Evolutionary conservation across 805 yeast genomes (phyloP).

Genomic region (Lachancea mirantina): DNA sequence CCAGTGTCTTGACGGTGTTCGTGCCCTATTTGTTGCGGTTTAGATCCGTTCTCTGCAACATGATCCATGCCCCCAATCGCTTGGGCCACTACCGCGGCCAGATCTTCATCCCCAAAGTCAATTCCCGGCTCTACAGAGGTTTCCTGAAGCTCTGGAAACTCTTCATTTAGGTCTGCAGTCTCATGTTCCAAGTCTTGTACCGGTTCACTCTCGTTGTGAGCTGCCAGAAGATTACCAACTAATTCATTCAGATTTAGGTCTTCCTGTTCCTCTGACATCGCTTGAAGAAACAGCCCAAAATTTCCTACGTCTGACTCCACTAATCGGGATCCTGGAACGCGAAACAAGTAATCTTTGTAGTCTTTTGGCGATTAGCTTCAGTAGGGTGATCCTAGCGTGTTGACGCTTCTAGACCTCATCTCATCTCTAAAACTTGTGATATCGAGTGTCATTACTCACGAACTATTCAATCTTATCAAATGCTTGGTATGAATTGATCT

Average conservation of each 20-base stretch:
- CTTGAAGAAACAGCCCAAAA: not conserved
- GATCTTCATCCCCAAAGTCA: slow-evolving; percentile 24
- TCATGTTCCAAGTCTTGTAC: slow-evolving; percentile 1
- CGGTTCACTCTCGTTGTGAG: slow-evolving; percentile 15
- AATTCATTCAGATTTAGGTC: slow-evolving; percentile 29
- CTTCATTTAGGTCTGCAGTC: not conserved
- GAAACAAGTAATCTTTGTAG: no score
- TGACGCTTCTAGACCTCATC: no score
- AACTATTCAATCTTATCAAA: no score
- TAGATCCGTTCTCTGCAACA: slow-evolving; percentile 2
- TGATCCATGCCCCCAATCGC: slow-evolving; percentile 30
- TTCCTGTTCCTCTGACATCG: slow-evolving; percentile 23
- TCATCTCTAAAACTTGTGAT: no score
- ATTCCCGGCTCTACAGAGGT: slow-evolving; percentile 1
- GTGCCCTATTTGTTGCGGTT: slow-evolving; percentile 1
- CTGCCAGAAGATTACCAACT: slow-evolving; percentile 28
- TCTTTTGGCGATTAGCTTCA: no score
- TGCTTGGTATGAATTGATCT: no score
- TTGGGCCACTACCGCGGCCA: slow-evolving; percentile 35
- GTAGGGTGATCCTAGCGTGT: no score
- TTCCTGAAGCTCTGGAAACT: slow-evolving; percentile 5
- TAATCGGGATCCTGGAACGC: no score
- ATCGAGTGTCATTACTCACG: no score
- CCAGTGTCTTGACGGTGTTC: slow-evolving; percentile 3
- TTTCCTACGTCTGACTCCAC: not conserved